A percentile compares a stretch with the other conserved stretches of the same genome.
Conservation (phyloP, 192 early-diverging fungal genomes). For the Globomyces pollinis-pini region DNA sequence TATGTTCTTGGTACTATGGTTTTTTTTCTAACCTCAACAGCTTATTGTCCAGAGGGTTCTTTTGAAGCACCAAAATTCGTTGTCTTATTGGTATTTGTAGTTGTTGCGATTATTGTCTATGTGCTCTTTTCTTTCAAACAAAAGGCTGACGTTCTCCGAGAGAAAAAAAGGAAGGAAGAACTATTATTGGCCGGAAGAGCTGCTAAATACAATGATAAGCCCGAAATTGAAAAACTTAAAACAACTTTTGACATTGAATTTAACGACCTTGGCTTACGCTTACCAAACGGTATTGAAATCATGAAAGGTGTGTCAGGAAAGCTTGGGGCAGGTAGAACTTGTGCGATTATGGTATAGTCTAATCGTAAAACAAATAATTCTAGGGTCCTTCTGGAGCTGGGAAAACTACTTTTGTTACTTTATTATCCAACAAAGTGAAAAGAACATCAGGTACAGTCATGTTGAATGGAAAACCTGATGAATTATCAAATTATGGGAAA, state of each 20-base stretch:
- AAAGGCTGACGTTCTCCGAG: neutral
- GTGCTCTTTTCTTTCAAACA: neutral
- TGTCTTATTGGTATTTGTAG: neutral
- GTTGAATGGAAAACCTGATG: conserved; percentile 49
- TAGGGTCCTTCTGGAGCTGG: conserved; percentile 21
- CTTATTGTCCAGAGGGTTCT: conserved; percentile 13
- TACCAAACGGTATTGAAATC: conserved; percentile 41
- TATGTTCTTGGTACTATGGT: conserved; percentile 17
- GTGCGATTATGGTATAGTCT: conserved; percentile 49
- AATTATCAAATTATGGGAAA: conserved; percentile 49
- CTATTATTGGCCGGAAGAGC: neutral
- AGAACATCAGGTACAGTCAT: conserved; percentile 44
- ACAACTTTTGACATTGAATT: conserved; percentile 16
- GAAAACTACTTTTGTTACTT: conserved; percentile 45
- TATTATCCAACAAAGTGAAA: conserved; percentile 37
- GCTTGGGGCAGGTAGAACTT: conserved; percentile 44
- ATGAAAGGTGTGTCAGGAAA: conserved; percentile 54
- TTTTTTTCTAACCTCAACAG: conserved; percentile 4
- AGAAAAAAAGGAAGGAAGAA: conserved; percentile 5
- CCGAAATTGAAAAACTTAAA: neutral
- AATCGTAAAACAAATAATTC: conserved; percentile 33
- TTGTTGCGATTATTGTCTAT: conserved; percentile 10
- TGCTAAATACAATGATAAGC: neutral
- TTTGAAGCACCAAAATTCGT: conserved; percentile 1
- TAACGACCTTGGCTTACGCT: conserved; percentile 29